These are phyloP conservation scores for Bullera alba DNA, from an alignment of 768 basidiomycete genomes.

Conservation along the genomic window DNA sequence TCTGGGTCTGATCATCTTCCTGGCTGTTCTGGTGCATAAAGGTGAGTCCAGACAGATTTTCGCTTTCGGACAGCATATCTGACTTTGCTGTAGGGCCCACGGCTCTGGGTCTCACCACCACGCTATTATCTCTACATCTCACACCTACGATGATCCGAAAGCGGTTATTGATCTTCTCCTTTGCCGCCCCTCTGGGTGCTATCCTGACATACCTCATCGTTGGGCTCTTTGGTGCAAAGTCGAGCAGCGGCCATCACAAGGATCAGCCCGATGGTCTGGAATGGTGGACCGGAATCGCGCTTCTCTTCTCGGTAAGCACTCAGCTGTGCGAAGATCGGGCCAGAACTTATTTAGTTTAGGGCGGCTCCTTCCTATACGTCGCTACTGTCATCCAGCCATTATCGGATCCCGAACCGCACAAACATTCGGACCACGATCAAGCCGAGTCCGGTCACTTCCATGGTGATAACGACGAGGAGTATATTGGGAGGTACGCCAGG, in stretches of 20 bases:
- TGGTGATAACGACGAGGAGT: conserved; percentile 41
- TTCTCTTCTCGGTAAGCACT: conserved; percentile 70
- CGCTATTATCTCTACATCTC: conserved; percentile 70
- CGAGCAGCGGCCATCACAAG: conserved; percentile 4
- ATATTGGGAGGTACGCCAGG: conserved; percentile 50
- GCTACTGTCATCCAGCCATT: conserved; percentile 81
- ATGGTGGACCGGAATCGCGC: conserved; percentile 65
- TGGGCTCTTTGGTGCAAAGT: conserved; percentile 39
- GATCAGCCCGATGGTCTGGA: conserved; percentile 43
- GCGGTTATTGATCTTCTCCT: conserved; percentile 69
- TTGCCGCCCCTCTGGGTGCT: conserved; percentile 76
- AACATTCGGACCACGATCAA: conserved; percentile 42
- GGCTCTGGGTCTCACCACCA: conserved; percentile 76
- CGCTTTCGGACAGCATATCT: conserved; percentile 16
- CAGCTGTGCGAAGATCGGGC: not conserved
- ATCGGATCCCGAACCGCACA: conserved; percentile 36
- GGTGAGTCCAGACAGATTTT: conserved; percentile 47
- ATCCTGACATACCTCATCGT: conserved; percentile 67
- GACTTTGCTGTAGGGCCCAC: conserved; percentile 69
- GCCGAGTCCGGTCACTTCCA: conserved; percentile 47
- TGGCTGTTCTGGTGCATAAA: conserved; percentile 89
- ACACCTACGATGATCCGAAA: conserved; percentile 62
- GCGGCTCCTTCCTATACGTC: conserved; percentile 90
- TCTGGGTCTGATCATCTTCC: conserved; percentile 75
- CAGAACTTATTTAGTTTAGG: conserved; percentile 50